A percentile compares a stretch with the other conserved stretches of the same genome.
These are phyloP conservation scores for Tieghemiomyces parasiticus DNA, from an alignment of 192 early-diverging fungal species.

Conservation along the genomic window DNA sequence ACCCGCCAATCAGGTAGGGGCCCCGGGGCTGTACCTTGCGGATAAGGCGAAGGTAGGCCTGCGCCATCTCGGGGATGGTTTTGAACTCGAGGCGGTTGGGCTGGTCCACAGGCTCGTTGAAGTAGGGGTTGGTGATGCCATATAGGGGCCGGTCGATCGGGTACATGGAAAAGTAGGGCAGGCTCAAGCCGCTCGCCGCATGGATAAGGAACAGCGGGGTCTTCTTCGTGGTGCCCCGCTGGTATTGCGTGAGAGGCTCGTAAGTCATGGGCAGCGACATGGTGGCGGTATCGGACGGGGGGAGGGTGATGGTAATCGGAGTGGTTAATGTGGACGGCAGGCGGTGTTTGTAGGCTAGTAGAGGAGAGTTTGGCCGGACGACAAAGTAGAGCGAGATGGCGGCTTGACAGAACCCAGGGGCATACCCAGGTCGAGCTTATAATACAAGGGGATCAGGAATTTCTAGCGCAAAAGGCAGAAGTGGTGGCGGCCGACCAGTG, in stretches of 20 bases:
- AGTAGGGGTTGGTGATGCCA: conserved; percentile 9
- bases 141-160: conserved; percentile 2
- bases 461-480: no score
- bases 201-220: conserved; percentile 7
- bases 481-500: no score
- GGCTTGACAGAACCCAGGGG: no score
- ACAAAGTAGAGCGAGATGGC: no score
- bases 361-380: no score
- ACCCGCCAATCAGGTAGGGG: conserved; percentile 6
- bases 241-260: conserved; percentile 5
- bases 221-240: background rate
- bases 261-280: no score
- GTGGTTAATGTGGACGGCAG: no score
- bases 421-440: no score
- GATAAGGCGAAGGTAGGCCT: conserved; percentile 1
- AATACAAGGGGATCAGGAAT: no score
- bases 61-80: background rate
- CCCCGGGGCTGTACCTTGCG: background rate
- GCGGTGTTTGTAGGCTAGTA: no score
- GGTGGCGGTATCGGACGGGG: no score
- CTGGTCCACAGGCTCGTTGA: conserved; percentile 3
- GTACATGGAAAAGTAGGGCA: conserved; percentile 1
- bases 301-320: no score
- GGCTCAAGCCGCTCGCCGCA: conserved; percentile 5
- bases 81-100: conserved; percentile 1